Evolutionary conservation across 2,329 filamentous ascomycete genomes (phyloP).

Genomic region (Nothophaeocryptopus gaeumannii): DNA sequence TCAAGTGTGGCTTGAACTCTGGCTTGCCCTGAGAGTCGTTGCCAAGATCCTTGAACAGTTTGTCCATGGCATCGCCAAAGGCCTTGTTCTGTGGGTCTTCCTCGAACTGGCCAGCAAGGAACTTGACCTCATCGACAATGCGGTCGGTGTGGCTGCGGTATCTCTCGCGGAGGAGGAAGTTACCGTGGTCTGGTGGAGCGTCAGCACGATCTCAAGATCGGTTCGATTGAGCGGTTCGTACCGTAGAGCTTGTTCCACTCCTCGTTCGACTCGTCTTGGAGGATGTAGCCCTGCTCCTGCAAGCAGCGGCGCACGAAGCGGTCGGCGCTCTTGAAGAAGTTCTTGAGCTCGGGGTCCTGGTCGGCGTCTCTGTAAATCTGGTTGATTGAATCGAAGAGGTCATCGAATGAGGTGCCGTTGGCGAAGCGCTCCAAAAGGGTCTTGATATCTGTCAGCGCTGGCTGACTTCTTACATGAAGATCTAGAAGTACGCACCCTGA

Average conservation of each 20-base stretch:
- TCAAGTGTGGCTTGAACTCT: constrained; percentile 84
- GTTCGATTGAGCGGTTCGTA: neutral
- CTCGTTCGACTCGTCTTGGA: constrained; percentile 73
- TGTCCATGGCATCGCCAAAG: constrained; percentile 72
- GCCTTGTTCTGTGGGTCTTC: constrained; percentile 80
- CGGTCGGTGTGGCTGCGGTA: constrained; percentile 84
- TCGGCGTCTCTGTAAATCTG: constrained; percentile 85
- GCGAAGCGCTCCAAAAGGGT: constrained; percentile 91
- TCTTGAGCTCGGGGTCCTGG: constrained; percentile 76
- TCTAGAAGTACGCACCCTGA: constrained; percentile 60
- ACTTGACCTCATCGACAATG: constrained; percentile 85
- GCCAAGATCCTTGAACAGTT: constrained; percentile 86
- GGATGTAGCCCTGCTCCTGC: constrained; percentile 84
- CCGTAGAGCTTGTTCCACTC: constrained; percentile 79
- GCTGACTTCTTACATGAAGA: constrained; percentile 37
- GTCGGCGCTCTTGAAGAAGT: constrained; percentile 82
- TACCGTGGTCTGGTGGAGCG: constrained; percentile 63
- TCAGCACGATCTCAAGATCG: neutral
- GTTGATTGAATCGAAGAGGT: constrained; percentile 80
- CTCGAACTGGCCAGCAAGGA: constrained; percentile 84
- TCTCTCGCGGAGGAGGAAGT: constrained; percentile 81
- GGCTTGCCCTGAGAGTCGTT: constrained; percentile 80
- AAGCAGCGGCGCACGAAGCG: constrained; percentile 77
- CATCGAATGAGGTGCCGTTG: constrained; percentile 85
- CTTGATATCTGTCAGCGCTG: constrained; percentile 56